Evolutionary conservation across 2,329 filamentous ascomycete genomes (phyloP).

Genomic region (Ascochyta lentis): DNA sequence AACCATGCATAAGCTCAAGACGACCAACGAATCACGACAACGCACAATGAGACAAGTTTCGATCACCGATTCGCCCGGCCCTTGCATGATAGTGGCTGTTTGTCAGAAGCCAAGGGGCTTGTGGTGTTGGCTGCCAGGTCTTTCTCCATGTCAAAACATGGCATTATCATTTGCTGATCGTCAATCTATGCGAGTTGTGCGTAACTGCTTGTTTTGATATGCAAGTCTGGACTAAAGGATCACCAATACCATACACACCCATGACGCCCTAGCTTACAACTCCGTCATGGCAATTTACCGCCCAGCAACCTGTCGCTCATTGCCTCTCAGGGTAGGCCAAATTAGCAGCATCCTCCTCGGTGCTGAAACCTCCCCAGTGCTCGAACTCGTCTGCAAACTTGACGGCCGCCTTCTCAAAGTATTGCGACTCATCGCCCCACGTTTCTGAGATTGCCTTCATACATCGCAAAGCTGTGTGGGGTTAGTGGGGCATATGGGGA

Average conservation of each 20-base stretch:
- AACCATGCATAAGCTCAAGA: conserved; percentile 9
- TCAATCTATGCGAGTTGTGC: background rate
- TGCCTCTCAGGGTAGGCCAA: conserved; percentile 34
- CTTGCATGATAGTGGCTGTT: conserved; percentile 1
- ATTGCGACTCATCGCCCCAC: conserved; percentile 73
- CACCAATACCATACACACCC: background rate
- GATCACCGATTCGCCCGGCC: conserved; percentile 8
- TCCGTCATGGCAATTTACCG: conserved; percentile 11
- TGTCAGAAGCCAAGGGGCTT: background rate
- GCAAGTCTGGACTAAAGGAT: conserved; percentile 3
- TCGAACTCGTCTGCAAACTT: conserved; percentile 76
- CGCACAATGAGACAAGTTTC: conserved; percentile 1
- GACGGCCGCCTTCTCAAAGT: conserved; percentile 72
- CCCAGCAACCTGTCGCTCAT: conserved; percentile 13
- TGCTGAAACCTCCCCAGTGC: conserved; percentile 66
- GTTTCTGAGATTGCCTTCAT: conserved; percentile 76
- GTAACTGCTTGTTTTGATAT: background rate
- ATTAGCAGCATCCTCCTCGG: conserved; percentile 31
- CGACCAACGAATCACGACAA: conserved; percentile 7
- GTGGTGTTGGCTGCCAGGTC: background rate
- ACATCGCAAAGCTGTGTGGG: conserved; percentile 66
- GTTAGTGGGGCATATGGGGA: conserved; percentile 1
- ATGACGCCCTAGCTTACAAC: background rate
- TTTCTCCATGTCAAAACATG: conserved; percentile 4
- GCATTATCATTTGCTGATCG: conserved; percentile 7